Evolutionary conservation across 116 monocot species (phyloP).

Genomic region (Posidonia oceanica): DNA sequence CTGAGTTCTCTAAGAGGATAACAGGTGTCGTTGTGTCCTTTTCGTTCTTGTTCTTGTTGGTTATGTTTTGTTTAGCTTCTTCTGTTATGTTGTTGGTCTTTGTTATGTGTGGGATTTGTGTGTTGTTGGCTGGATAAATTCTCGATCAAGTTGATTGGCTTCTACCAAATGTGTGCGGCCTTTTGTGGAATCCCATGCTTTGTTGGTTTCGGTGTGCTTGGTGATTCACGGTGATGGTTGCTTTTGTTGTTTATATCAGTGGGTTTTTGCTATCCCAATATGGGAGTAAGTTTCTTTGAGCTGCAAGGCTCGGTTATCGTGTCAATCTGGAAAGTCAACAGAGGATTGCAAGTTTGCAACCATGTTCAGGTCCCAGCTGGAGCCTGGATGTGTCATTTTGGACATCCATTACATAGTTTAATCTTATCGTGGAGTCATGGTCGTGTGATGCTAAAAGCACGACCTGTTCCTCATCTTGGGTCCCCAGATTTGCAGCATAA

Average conservation of each 20-base stretch:
- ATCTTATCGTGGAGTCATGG: neutral
- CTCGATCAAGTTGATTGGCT: slow-evolving; percentile 1
- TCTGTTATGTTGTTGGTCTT: slow-evolving; percentile 1
- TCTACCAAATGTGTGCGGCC: neutral
- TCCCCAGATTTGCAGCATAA: neutral
- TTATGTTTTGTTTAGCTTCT: neutral
- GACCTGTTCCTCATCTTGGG: neutral
- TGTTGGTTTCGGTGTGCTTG: neutral
- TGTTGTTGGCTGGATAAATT: neutral
- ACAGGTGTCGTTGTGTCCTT: slow-evolving; percentile 36
- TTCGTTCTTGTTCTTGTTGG: neutral
- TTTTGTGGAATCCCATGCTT: neutral
- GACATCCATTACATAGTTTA: neutral
- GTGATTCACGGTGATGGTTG: neutral
- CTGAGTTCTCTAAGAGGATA: slow-evolving; percentile 59
- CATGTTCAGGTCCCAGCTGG: neutral
- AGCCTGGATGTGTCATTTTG: neutral
- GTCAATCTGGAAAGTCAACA: slow-evolving; percentile 3
- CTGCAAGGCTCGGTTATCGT: neutral
- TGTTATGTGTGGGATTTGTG: neutral
- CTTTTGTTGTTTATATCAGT: neutral
- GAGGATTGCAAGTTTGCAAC: neutral
- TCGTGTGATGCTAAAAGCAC: neutral
- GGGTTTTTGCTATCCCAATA: neutral
- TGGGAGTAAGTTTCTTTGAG: neutral